These are phyloP conservation scores for Mycena galopus DNA, from an alignment of 768 basidiomycete genomes.

Conservation along the genomic window DNA sequence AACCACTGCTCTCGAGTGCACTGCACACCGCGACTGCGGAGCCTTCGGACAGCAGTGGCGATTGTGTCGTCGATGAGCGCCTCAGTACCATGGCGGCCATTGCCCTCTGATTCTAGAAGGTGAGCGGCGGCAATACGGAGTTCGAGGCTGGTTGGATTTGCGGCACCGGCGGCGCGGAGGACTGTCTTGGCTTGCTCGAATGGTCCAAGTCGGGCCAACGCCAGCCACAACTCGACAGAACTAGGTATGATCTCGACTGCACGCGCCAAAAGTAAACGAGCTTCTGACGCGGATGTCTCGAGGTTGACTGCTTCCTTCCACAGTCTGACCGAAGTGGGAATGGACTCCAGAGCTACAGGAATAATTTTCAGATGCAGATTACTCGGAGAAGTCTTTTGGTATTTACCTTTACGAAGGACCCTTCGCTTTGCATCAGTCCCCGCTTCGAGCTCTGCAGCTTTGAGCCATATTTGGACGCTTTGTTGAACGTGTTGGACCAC, in stretches of 20 bases:
- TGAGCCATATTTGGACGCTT: not conserved
- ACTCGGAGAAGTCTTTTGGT: not conserved
- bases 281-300: slow-evolving; percentile 89
- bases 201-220: not conserved
- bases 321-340: slow-evolving; percentile 90
- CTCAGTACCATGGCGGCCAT: not conserved
- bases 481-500: not conserved
- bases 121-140: not conserved
- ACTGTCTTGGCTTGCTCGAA: not conserved
- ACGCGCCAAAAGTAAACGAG: slow-evolving; percentile 89
- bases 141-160: not conserved
- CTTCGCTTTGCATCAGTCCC: not conserved
- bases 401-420: not conserved
- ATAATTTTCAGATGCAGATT: not conserved
- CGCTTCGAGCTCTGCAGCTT: not conserved
- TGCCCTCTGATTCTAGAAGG: not conserved
- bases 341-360: slow-evolving; percentile 87
- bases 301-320: slow-evolving; percentile 99
- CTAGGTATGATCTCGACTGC: slow-evolving; percentile 97
- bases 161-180: not conserved
- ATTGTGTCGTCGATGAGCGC: not conserved
- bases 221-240: slow-evolving; percentile 96
- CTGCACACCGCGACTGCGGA: not conserved
- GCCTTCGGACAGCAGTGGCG: not conserved
- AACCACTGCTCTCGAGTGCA: slow-evolving; percentile 1